These are phyloP conservation scores for Cucurbita maxima DNA, from an alignment of 306 rosid species.

Conservation along the genomic window DNA sequence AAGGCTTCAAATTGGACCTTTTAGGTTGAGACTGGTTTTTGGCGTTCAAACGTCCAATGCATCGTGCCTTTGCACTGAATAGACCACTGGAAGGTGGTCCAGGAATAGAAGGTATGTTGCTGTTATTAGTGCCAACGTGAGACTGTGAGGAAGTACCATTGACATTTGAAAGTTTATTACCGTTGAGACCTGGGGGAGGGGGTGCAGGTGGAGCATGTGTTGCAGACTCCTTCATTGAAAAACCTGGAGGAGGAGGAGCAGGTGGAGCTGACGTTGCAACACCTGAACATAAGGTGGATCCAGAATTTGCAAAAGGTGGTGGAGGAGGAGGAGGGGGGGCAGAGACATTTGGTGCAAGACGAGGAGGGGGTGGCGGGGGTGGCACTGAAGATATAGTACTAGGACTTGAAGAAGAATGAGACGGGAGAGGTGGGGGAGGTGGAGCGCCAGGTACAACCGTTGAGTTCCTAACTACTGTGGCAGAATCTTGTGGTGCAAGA, in stretches of 20 bases:
- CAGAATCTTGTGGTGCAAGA: not conserved
- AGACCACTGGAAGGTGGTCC: conserved; percentile 59
- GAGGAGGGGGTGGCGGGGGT: conserved; percentile 54
- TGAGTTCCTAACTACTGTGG: not conserved
- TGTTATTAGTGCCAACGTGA: conserved; percentile 17
- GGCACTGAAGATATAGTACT: conserved; percentile 23
- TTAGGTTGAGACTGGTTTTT: conserved; percentile 38
- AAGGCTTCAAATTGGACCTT: conserved; percentile 76
- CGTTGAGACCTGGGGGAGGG: conserved; percentile 44
- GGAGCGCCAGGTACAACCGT: conserved; percentile 18
- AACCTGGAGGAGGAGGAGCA: conserved; percentile 51
- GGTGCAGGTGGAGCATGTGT: conserved; percentile 48
- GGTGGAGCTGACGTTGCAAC: conserved; percentile 28
- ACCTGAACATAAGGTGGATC: conserved; percentile 17
- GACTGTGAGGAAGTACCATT: conserved; percentile 17
- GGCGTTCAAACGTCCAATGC: conserved; percentile 32
- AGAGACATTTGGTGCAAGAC: conserved; percentile 11
- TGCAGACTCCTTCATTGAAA: conserved; percentile 12
- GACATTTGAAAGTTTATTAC: conserved; percentile 31
- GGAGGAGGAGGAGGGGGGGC: conserved; percentile 34
- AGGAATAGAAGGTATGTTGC: conserved; percentile 48
- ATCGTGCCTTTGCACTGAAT: conserved; percentile 54
- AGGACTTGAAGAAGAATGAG: conserved; percentile 18
- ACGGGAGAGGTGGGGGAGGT: conserved; percentile 39
- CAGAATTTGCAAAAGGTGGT: conserved; percentile 28